These are phyloP conservation scores for Arctium minus DNA, from an alignment of 129 eudicot species.

Conservation along the genomic window DNA sequence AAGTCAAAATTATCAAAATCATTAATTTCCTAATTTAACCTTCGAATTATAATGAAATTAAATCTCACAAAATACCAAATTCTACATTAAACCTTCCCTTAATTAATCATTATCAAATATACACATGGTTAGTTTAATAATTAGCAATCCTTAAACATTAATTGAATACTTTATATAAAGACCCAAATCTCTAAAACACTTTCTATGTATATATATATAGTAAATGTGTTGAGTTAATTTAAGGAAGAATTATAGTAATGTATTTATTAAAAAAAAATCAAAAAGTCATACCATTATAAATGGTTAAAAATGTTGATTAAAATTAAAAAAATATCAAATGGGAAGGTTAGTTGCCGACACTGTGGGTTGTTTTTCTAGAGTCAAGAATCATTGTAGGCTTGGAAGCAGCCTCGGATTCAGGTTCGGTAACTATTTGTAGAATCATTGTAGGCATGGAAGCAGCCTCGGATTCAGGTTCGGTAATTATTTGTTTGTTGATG, in stretches of 20 bases:
- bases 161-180: too few relatives aligned
- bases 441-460: conserved; percentile 33
- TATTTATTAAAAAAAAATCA: neutral
- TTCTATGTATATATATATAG: neutral
- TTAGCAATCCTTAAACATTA: neutral
- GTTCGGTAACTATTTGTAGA: conserved; percentile 23
- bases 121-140: neutral
- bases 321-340: neutral
- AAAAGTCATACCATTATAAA: neutral
- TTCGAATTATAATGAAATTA: too few relatives aligned
- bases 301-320: neutral
- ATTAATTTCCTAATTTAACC: too few relatives aligned
- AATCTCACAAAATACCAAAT: too few relatives aligned
- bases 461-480: conserved; percentile 37
- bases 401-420: conserved; percentile 35
- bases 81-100: too few relatives aligned
- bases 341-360: conserved; percentile 56
- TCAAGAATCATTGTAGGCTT: conserved; percentile 35
- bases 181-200: neutral
- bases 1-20: too few relatives aligned
- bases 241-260: neutral
- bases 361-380: conserved; percentile 2
- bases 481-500: conserved; percentile 28
- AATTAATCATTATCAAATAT: too few relatives aligned
- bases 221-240: too few relatives aligned